Base-by-base conservation (phyloP, 345 rosid genomes). In the Angophora floribunda region DNA sequence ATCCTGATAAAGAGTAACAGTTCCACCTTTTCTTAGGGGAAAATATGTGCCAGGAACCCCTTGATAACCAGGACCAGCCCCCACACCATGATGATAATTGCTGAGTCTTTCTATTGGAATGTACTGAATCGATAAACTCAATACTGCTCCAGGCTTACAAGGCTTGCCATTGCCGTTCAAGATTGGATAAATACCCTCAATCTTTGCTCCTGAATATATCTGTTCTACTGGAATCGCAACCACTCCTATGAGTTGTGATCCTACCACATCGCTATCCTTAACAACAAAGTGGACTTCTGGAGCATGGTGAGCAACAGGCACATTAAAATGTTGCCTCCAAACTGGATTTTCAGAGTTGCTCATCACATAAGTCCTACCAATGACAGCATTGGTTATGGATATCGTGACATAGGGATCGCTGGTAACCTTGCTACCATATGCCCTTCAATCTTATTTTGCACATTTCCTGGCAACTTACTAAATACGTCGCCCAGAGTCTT, bases 31-130 rank as follows among this genome's bases (percentile, higher is more conserved):
- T 90, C 99, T 92, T 85, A 96, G 97, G 22, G 99, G 99, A 90
- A 96, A 97, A 91, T 97, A 97, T 52, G 99, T 96, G 85, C 95
- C 98, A 82, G 98, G 97, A n/a, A 96, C 99, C 61, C 99, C 99
- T 41, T 87, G 86, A 92, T 95, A 94, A 59, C 93, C 92, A 85
- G 99, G 98, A 89, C 99, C 99, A 1, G 95, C 95, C 86, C 99
- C 99, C 19, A 97, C 98, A 51, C 99, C 99, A 8, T 89, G 89
- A 89, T 94, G 96, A 90, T 96, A 96, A 88, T 92, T 70, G 91
- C 96, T 94, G 82, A 97, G 91, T 51, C 90, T 90, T 88, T 96
- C 94, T 91, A 95, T 93, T 4, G 99, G 95, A 16, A 91, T 92
- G 89, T 96, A 97, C 90, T 96, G 99, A 89, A 97, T 93, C 47